Percentiles rank a stretch among this genome's conserved stretches.
These are phyloP conservation scores for Erythrobasidium yunnanense DNA, from an alignment of 768 basidiomycete species.

Conservation along the genomic window DNA sequence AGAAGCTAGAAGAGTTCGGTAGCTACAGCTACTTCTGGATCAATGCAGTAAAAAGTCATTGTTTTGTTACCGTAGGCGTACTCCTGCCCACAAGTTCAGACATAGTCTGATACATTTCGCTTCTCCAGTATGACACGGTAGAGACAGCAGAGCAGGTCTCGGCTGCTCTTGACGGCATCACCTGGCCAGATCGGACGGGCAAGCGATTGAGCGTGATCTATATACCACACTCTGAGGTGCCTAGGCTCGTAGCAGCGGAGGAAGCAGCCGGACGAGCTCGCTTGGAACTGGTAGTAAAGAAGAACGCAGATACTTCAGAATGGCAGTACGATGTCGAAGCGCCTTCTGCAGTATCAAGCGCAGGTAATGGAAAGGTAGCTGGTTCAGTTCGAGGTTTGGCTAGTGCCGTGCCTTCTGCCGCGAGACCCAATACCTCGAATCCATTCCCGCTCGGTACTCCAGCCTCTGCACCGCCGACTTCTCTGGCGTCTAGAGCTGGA, in stretches of 20 bases:
- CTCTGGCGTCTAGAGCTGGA: neutral
- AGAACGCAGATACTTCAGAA: neutral
- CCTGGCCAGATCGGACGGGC: slow-evolving; percentile 11
- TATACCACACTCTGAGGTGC: neutral
- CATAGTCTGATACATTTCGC: neutral
- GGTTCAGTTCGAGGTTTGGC: slow-evolving; percentile 15
- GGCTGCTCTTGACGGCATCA: neutral
- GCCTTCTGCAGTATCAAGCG: neutral
- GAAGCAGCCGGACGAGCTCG: slow-evolving; percentile 11
- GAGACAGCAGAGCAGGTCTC: neutral
- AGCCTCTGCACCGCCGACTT: neutral
- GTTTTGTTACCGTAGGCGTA: slow-evolving; percentile 25
- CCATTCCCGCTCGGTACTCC: neutral
- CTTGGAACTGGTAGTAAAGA: neutral
- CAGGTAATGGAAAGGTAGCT: neutral
- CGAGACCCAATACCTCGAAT: neutral
- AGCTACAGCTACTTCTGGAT: slow-evolving; percentile 24
- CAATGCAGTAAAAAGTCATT: slow-evolving; percentile 27
- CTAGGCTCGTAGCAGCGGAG: slow-evolving; percentile 15
- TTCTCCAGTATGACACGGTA: neutral
- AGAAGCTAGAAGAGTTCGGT: slow-evolving; percentile 23
- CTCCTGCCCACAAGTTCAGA: neutral
- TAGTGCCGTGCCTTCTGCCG: slow-evolving; percentile 7
- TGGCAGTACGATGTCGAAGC: slow-evolving; percentile 8
- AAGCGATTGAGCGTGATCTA: neutral